These are phyloP conservation scores for Trichoderma asperellum DNA, from an alignment of 2,329 filamentous ascomycete species.

Conservation along the genomic window DNA sequence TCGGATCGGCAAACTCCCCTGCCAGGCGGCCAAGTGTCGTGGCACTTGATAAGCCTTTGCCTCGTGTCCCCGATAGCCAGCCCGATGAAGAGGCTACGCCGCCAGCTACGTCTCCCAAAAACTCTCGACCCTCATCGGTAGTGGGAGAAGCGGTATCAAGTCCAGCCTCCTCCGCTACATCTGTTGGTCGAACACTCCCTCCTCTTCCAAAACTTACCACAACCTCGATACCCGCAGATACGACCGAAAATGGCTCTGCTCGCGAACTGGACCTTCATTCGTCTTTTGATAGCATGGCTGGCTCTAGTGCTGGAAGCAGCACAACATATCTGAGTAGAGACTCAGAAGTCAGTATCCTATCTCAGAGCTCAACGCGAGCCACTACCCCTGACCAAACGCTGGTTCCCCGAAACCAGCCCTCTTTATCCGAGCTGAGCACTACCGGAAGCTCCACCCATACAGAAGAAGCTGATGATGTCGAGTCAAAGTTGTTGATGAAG, in stretches of 20 bases:
- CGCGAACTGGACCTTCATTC: conserved; percentile 58
- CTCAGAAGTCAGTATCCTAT: conserved; percentile 79
- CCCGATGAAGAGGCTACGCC: conserved; percentile 30
- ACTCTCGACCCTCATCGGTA: conserved; percentile 50
- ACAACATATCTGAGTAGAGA: conserved; percentile 80
- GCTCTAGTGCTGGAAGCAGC: conserved; percentile 76
- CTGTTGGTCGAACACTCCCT: conserved; percentile 55
- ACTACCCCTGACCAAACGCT: conserved; percentile 76
- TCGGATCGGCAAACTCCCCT: conserved; percentile 45
- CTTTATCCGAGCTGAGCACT: conserved; percentile 69
- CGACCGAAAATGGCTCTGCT: conserved; percentile 49
- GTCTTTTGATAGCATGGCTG: conserved; percentile 70
- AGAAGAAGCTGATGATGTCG: conserved; percentile 78
- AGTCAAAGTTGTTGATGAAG: conserved; percentile 84
- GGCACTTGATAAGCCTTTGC: conserved; percentile 69
- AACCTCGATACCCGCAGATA: conserved; percentile 49
- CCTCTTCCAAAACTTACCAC: conserved; percentile 63
- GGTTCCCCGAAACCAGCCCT: conserved; percentile 61
- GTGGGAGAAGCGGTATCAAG: conserved; percentile 49
- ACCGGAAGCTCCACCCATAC: conserved; percentile 66
- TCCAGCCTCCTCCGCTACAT: conserved; percentile 52
- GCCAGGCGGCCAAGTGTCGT: conserved; percentile 47
- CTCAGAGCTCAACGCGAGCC: conserved; percentile 81
- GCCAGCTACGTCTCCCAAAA: conserved; percentile 41
- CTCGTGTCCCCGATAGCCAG: conserved; percentile 58